Evolutionary conservation across 2,329 filamentous ascomycete species (phyloP), one percentile per base, ranked within the genome.

Genomic region (Ampelomyces quisqualis): DNA sequence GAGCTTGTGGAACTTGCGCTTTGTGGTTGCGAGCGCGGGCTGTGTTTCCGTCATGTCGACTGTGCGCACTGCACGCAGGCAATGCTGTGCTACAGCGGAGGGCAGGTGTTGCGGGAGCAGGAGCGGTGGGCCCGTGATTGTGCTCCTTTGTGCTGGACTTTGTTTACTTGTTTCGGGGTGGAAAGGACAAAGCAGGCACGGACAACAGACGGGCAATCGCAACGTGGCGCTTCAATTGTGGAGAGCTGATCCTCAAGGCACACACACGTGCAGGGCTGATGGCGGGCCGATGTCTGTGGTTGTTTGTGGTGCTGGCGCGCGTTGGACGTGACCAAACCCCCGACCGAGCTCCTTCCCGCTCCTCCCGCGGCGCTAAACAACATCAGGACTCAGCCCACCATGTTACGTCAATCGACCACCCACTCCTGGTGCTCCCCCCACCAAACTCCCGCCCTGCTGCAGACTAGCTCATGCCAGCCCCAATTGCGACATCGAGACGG

Each of bases 1-100:
- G 11, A 90, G 76, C 57, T 79, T 78, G 68, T 90, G 86, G 73
- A 90, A 90, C 69, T 90, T 90, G 56, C 87, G 79, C 72, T 90
- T 91, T n/a, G 84, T 88, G 17, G 84, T 80, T 62, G 86, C 86
- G 74, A 90, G 86, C 31, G 71, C 72, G 34, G 72, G 60, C 39
- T 59, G 57, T 28, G 51, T 52, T 9, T 55, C 66, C 6, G 47
- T 33, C 56, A 59, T 58, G 28, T 7, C 37, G 26, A 18, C 4
- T 10, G 11, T 10, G 17, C 8, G 15, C 8, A n/a, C 9, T 13
- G 13, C 8, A 2, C n/a, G 18, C 23, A 15, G 30, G n/a, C n/a
- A n/a, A n/a, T n/a, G n/a, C n/a, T n/a, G n/a, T n/a, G n/a, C n/a
- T n/a, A n/a, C n/a, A n/a, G n/a, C n/a, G n/a, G n/a, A n/a, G n/a